These are phyloP conservation scores for Fusarium sp. DNA, from an alignment of 2,329 filamentous ascomycete species.

Conservation along the genomic window DNA sequence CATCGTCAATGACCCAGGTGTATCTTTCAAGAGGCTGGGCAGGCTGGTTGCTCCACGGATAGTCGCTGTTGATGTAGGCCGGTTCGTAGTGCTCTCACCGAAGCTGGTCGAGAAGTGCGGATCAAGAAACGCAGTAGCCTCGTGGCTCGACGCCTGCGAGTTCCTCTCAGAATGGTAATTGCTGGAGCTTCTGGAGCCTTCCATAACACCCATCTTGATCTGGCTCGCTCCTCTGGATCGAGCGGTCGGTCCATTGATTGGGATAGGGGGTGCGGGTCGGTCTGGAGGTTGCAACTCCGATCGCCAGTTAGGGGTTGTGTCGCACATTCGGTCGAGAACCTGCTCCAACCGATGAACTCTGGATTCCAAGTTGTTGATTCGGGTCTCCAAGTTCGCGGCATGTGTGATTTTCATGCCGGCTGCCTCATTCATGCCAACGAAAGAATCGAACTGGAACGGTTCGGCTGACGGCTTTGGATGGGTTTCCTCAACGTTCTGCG, in stretches of 20 bases:
- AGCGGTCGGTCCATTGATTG: conserved; percentile 42
- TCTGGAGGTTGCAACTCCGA: conserved; percentile 50
- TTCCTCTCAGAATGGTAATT: conserved; percentile 56
- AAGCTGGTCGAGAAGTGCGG: conserved; percentile 14
- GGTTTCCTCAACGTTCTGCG: conserved; percentile 52
- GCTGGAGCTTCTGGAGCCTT: conserved; percentile 42
- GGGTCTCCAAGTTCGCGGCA: conserved; percentile 67
- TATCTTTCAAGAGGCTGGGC: conserved; percentile 57
- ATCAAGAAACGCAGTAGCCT: conserved; percentile 62
- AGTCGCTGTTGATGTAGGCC: conserved; percentile 63
- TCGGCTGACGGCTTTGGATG: conserved; percentile 59
- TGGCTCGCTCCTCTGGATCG: conserved; percentile 5
- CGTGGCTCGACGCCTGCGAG: conserved; percentile 50
- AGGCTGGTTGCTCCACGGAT: conserved; percentile 65
- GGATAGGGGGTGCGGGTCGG: conserved; percentile 45
- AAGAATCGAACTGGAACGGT: conserved; percentile 70
- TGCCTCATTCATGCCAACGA: conserved; percentile 63
- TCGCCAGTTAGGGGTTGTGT: conserved; percentile 60
- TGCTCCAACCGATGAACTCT: conserved; percentile 69
- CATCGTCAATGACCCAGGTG: conserved; percentile 52
- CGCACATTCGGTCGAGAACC: conserved; percentile 66
- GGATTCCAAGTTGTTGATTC: conserved; percentile 67
- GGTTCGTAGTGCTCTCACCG: conserved; percentile 37
- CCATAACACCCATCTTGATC: conserved; percentile 8
- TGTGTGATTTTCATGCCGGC: conserved; percentile 72